Evolutionary conservation across 345 rosid genomes (phyloP).

Genomic region (Conringia planisiliqua): DNA sequence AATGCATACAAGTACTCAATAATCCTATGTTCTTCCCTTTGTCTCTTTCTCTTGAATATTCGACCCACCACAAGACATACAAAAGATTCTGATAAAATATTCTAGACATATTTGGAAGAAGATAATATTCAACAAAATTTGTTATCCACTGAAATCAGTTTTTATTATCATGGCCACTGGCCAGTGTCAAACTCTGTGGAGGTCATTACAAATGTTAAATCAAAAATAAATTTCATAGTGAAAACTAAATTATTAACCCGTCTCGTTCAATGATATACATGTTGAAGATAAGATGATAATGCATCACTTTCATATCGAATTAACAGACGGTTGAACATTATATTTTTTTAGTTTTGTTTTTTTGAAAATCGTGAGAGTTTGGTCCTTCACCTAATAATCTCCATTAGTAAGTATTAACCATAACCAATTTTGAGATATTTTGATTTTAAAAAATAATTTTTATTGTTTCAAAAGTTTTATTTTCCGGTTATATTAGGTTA

Average conservation of each 20-base stretch:
- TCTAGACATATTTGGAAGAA: not conserved
- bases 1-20: slow-evolving; percentile 1
- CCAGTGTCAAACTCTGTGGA: not conserved
- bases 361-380: too few relatives aligned
- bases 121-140: not conserved
- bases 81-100: slow-evolving; percentile 23
- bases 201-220: not conserved
- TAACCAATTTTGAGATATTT: too few relatives aligned
- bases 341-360: not conserved
- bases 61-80: slow-evolving; percentile 11
- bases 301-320: not conserved
- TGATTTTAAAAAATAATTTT: too few relatives aligned
- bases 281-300: not conserved
- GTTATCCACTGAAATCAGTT: not conserved
- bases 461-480: too few relatives aligned
- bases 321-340: not conserved
- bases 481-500: too few relatives aligned
- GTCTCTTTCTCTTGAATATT: slow-evolving; percentile 27
- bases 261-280: not conserved
- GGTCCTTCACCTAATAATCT: too few relatives aligned
- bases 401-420: too few relatives aligned
- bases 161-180: not conserved
- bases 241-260: not conserved
- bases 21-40: slow-evolving; percentile 19
- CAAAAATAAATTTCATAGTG: not conserved